phyloP scores from a whole-genome alignment of 306 rosid species.

The Fragaria iinumae region DNA sequence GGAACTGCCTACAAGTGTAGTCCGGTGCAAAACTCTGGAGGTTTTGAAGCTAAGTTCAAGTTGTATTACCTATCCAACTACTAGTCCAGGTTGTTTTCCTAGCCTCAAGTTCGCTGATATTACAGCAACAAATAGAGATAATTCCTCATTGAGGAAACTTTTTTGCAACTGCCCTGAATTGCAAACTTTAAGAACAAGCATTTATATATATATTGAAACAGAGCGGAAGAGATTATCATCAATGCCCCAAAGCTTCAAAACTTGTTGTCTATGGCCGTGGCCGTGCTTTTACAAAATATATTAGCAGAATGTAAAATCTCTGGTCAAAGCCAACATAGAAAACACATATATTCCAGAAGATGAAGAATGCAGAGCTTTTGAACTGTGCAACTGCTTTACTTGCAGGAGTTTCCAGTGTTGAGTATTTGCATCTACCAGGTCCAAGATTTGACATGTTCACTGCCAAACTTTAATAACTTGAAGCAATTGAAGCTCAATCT shows the following conservation, averaged over 20 bases:
- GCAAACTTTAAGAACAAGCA: not conserved
- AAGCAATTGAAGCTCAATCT: too few species aligned
- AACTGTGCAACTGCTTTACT: not conserved
- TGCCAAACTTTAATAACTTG: not conserved
- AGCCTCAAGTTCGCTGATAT: not conserved
- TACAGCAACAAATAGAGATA: not conserved
- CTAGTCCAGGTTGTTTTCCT: not conserved
- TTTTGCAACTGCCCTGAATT: constrained; percentile 2
- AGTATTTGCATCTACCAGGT: not conserved
- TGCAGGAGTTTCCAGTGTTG: not conserved
- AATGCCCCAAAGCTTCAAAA: not conserved
- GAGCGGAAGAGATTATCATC: not conserved
- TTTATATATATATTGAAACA: too few species aligned
- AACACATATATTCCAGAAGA: not conserved
- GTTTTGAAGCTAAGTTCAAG: not conserved
- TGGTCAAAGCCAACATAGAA: not conserved
- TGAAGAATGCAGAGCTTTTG: too few species aligned
- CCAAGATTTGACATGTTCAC: not conserved
- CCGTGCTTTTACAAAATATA: not conserved
- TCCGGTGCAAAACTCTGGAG: not conserved
- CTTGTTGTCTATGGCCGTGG: not conserved
- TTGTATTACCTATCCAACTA: not conserved
- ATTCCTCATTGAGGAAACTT: not conserved
- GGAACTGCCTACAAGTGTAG: not conserved
- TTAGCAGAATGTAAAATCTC: not conserved